Base-by-base conservation (phyloP, 345 rosid genomes). In the Moricandia moricandioides region DNA sequence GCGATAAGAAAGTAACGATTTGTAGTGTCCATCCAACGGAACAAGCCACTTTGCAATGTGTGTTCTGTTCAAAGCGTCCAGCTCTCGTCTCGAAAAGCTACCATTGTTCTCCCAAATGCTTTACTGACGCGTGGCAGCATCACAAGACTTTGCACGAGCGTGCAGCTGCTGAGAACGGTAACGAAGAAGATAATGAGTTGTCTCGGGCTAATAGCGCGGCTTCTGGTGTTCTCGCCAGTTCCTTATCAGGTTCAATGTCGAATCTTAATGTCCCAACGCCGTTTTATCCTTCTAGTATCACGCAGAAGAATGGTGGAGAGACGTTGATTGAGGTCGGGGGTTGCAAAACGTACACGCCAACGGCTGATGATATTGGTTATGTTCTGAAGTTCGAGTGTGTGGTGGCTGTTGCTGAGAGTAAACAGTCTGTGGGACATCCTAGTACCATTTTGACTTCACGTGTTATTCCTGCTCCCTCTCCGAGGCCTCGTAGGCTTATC, bases 111-210 rank as follows among this genome's bases (percentile, higher is more conserved):
- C 86, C 98, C 0, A 90, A 87, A 83, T 96, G 99, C 80, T 96
- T 92, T 80, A 84, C 90, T 0, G 98, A 96, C 82, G 92, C 99
- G 45, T 96, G 99, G 99, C 96, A 92, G 84, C 98, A 92, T 82
- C 99, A 96, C 74, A 92, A 91, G 60, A 90, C 83, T 68, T 79
- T 96, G 60, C 99, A 96, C 77, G 98, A 96, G 69, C 94, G 98
- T 68, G 98, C 99, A 62, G 89, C 89, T 57, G 94, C 81, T 11
- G 98, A 92, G 76, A 91, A 87, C 71, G 98, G 90, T 33, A 92
- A 84, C 57, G 97, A 95, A 39, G 99, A 95, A 27, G 51, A 45
- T 45, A n/a, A 95, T 65, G 99, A 95, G 82, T 64, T 90, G 65
- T 83, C 77, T 56, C 89, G 98, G 51, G 80, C 79, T 74, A 94